Evolutionary conservation across 1,139 yeast species (phyloP), one percentile per base, ranked within the genome.

Genomic region (Blastobotrys arbuscula): DNA sequence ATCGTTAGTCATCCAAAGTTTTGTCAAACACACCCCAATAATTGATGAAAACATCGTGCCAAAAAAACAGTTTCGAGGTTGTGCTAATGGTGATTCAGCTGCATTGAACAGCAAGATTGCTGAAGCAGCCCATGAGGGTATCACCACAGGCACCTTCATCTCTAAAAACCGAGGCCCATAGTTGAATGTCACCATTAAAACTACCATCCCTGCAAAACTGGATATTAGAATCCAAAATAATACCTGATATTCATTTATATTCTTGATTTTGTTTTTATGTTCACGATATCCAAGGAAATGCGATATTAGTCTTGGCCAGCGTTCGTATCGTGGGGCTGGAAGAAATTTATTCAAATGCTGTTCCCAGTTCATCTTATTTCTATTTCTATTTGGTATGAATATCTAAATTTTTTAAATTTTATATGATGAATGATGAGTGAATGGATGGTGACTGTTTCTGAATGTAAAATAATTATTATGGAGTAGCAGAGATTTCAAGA

Each of bases 61-160:
- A 45, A 76, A 48, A 6, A 82, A 52, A 0, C 82, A 68, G 60
- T 76, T 79, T 48, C 88, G 64, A 0, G 89, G 89, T 64, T 82
- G 89, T 1, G 86, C 81, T 45, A 82, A 66, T 1, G 89, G 88
- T 0, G 77, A 77, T 41, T 64, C 73, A 16, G 70, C 67, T 0
- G 80, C 77, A 59, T 82, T 82, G 64, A 77, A 82, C 43, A 81
- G 69, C 20, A 82, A 67, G 37, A 82, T 77, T 2, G 87, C 84
- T 1, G 82, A 69, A 0, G 89, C 89, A 12, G 85, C 87, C 61
- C 64, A 61, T 54, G 79, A 73, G 2, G 88, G 87, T 34, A 82
- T 69, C 8, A 82, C 68, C n/a, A 71, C 64, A 0, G 84, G 83
- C 0, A 80, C 76, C 50, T 71, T 74, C 51, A 71, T 72, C 16